Evolutionary conservation across 306 rosid genomes (phyloP).

Genomic region (Begonia masoniana): DNA sequence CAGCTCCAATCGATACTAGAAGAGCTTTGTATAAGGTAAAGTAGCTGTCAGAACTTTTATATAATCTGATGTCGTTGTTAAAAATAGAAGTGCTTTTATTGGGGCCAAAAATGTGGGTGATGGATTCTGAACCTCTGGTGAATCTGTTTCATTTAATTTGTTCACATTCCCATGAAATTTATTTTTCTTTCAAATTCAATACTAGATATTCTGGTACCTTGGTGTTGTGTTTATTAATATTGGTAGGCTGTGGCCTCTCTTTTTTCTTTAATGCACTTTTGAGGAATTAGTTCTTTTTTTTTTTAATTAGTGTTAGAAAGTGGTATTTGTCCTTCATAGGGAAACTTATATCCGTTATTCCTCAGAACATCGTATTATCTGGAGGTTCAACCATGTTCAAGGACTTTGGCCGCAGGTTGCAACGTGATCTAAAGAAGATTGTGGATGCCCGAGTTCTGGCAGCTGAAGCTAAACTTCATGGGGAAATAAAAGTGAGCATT

Average conservation of each 20-base stretch:
- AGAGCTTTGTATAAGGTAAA: conserved; percentile 90
- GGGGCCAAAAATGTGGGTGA: too few relatives aligned
- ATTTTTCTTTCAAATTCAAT: too few relatives aligned
- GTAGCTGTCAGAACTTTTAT: neutral
- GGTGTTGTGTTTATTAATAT: too few relatives aligned
- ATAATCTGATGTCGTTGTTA: too few relatives aligned
- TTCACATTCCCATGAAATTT: too few relatives aligned
- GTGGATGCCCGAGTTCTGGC: conserved; percentile 86
- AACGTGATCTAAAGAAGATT: conserved; percentile 85
- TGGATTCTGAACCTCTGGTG: too few relatives aligned
- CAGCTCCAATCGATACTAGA: conserved; percentile 96
- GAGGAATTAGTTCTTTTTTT: too few relatives aligned
- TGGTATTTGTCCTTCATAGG: neutral
- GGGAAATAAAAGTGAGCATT: conserved; percentile 60
- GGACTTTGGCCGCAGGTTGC: conserved; percentile 96
- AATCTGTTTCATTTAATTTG: too few relatives aligned
- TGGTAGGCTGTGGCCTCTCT: too few relatives aligned
- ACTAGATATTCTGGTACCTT: too few relatives aligned
- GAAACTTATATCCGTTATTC: neutral
- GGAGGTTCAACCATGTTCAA: conserved; percentile 99
- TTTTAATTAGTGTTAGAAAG: too few relatives aligned
- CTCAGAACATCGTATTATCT: conserved; percentile 87
- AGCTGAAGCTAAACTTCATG: conserved; percentile 69
- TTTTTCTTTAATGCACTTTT: neutral
- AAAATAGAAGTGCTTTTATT: too few relatives aligned